Evolutionary conservation across 495 filamentous ascomycete genomes (phyloP).

Genomic region (Margaritispora aquatica): DNA sequence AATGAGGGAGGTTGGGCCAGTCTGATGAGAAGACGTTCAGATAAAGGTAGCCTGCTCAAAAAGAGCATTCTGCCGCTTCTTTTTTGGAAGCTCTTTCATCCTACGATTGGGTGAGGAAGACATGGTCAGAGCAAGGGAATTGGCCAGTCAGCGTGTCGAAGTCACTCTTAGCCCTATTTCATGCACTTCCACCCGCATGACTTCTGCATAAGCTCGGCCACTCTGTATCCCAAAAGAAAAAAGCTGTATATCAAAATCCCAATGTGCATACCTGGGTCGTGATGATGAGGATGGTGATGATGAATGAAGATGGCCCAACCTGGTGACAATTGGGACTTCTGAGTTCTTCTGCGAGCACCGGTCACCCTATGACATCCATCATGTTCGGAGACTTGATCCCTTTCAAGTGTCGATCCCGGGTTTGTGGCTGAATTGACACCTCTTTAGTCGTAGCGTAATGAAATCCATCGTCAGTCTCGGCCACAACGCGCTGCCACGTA

Average conservation of each 20-base stretch:
- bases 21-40: constrained; percentile 17
- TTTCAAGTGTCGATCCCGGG: not conserved
- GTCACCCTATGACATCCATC: no score
- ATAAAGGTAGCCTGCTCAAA: constrained; percentile 9
- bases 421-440: not conserved
- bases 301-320: not conserved
- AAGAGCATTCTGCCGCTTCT: constrained; percentile 5
- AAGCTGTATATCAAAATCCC: constrained; percentile 15
- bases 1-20: constrained; percentile 23
- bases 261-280: no score
- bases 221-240: constrained; percentile 16
- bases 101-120: constrained; percentile 14
- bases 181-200: constrained; percentile 9
- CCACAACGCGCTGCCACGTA: constrained; percentile 19
- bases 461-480: constrained; percentile 1
- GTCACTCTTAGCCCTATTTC: constrained; percentile 13
- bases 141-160: constrained; percentile 13
- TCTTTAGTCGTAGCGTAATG: not conserved
- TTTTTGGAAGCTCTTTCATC: not conserved
- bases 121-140: constrained; percentile 3
- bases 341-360: not conserved
- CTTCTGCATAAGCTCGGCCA: constrained; percentile 17
- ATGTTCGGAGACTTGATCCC: no score
- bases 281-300: not conserved
- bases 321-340: not conserved